Percentiles rank a stretch among this genome's conserved stretches.
Conservation (phyloP, 2,329 filamentous ascomycete species). For the Hyphodiscus sp. region DNA sequence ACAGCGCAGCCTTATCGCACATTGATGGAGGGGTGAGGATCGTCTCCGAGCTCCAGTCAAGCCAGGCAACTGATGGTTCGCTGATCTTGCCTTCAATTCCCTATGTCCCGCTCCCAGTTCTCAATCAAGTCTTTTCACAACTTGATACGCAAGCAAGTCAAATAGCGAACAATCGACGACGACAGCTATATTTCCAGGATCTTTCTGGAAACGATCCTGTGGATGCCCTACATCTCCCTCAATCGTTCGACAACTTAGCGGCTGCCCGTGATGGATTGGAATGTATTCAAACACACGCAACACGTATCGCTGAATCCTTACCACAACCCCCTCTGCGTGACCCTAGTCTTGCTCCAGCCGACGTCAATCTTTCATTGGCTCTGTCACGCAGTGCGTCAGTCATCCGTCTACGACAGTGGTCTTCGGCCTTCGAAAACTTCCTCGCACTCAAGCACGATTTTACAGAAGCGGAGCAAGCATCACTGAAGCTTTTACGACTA, state of each 20-base stretch:
- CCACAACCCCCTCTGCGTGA: not conserved
- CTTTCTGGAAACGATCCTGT: not conserved
- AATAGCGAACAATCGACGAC: not conserved
- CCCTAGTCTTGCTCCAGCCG: not conserved
- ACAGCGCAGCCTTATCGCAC: constrained; percentile 12
- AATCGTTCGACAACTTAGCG: not conserved
- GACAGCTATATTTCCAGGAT: not conserved
- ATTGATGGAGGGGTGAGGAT: constrained; percentile 15
- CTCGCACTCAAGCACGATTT: not conserved
- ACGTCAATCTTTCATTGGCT: not conserved
- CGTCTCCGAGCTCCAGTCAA: constrained; percentile 9
- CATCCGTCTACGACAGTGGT: not conserved
- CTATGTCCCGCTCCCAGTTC: constrained; percentile 8
- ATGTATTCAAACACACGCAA: not conserved
- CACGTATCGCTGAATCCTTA: not conserved
- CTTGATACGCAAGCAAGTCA: constrained; percentile 10
- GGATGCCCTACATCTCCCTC: not conserved
- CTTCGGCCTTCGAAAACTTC: not conserved
- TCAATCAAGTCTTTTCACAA: constrained; percentile 12
- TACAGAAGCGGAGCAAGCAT: not conserved
- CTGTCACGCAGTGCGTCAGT: not conserved
- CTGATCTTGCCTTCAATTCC: constrained; percentile 1
- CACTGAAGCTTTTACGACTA: not conserved
- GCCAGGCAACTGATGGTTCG: not conserved
- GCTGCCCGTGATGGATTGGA: constrained; percentile 5